Conservation (phyloP, 371 early-diverging fungal genomes). For the Lichtheimia hyalospora region DNA sequence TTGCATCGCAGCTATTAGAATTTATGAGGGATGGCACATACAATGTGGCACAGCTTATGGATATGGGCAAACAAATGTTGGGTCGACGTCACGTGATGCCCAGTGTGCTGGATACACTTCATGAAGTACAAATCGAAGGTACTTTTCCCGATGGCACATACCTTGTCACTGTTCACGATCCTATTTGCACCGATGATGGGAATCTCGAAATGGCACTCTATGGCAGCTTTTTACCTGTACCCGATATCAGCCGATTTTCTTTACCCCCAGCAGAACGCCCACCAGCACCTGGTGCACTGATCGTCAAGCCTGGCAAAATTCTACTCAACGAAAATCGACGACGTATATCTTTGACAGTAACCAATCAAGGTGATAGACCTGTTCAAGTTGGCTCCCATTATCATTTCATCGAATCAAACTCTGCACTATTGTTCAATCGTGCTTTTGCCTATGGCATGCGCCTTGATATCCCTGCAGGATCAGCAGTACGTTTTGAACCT, state of each 20-base stretch:
- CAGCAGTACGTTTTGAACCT: constrained; percentile 75
- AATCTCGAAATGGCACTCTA: constrained; percentile 81
- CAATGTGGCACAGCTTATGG: constrained; percentile 86
- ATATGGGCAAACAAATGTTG: constrained; percentile 82
- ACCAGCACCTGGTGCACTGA: constrained; percentile 66
- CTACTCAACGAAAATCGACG: constrained; percentile 69
- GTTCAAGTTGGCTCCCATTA: constrained; percentile 94
- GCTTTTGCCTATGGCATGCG: constrained; percentile 78
- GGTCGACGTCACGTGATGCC: constrained; percentile 84
- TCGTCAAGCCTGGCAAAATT: constrained; percentile 59
- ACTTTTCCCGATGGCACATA: constrained; percentile 91
- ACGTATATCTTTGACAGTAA: constrained; percentile 70
- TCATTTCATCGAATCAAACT: constrained; percentile 91
- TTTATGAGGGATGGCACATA: constrained; percentile 86
- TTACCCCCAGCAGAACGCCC: constrained; percentile 37
- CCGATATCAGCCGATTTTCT: constrained; percentile 57
- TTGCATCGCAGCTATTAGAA: constrained; percentile 84
- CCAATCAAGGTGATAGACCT: constrained; percentile 90
- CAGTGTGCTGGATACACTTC: constrained; percentile 64
- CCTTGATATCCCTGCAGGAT: constrained; percentile 87
- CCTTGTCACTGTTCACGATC: constrained; percentile 88
- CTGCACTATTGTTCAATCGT: constrained; percentile 79
- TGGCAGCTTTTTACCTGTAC: constrained; percentile 83
- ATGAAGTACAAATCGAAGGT: constrained; percentile 88
- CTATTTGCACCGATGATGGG: constrained; percentile 79